phyloP scores from a whole-genome alignment of 345 rosid genomes.

The Lagerstroemia speciosa region DNA sequence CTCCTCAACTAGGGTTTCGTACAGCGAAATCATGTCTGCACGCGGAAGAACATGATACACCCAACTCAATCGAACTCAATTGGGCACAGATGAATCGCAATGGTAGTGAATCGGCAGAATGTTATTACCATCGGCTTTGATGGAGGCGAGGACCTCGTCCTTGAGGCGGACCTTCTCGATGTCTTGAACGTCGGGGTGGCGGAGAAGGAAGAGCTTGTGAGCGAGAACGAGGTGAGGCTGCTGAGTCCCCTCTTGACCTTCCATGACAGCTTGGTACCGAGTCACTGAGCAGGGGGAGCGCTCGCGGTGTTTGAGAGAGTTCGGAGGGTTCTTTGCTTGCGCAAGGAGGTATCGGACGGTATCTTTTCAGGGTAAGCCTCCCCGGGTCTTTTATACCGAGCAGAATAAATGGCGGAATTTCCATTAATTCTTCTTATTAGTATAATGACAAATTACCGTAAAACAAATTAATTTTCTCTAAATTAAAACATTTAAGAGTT shows the following conservation, averaged over 20 bases:
- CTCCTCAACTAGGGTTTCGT: conserved; percentile 65
- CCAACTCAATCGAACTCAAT: background rate
- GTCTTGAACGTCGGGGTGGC: conserved; percentile 69
- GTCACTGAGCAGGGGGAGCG: background rate
- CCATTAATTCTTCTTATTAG: no score
- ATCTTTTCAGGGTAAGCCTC: background rate
- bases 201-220: conserved; percentile 70
- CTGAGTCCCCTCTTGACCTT: conserved; percentile 69
- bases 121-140: conserved; percentile 56
- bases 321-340: background rate
- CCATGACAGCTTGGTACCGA: conserved; percentile 37
- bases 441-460: no score
- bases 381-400: background rate
- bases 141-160: conserved; percentile 65
- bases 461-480: no score
- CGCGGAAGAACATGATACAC: background rate
- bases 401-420: background rate
- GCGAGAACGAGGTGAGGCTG: conserved; percentile 82
- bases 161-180: conserved; percentile 88
- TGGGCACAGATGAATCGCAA: background rate
- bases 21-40: conserved; percentile 79
- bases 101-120: conserved; percentile 3
- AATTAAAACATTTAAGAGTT: no score
- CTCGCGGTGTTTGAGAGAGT: background rate
- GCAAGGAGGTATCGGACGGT: background rate